A percentile compares a stretch with the other conserved stretches of the same genome.
Conservation (phyloP, 495 filamentous ascomycete genomes). For the Trichocladium antarcticum region DNA sequence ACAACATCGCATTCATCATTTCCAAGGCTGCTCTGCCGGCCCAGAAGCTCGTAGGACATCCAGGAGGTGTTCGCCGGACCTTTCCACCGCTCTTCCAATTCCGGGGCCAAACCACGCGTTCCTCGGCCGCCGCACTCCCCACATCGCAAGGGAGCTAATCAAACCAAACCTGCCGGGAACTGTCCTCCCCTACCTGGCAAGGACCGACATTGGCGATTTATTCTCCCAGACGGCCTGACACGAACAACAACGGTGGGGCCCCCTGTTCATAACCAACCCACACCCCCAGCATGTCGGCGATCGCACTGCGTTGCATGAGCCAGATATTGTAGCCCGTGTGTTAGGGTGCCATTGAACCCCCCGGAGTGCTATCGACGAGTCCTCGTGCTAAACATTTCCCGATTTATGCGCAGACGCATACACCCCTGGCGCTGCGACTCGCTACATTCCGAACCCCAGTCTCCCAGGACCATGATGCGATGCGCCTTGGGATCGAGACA, state of each 20-base stretch:
- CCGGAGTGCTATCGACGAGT: conserved; percentile 6
- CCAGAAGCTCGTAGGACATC: conserved; percentile 5
- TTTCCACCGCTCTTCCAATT: conserved; percentile 3
- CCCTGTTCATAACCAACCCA: not conserved
- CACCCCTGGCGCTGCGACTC: conserved; percentile 15
- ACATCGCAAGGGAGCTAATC: too few relatives aligned
- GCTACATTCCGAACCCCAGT: conserved; percentile 4
- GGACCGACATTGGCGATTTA: conserved; percentile 4
- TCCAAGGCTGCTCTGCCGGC: not conserved
- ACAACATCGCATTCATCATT: conserved; percentile 3
- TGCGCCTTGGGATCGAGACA: conserved; percentile 30
- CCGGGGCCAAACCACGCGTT: not conserved
- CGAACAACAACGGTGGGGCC: not conserved
- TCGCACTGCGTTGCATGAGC: conserved; percentile 3
- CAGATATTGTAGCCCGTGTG: conserved; percentile 4
- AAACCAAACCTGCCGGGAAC: too few relatives aligned
- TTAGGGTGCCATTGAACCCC: not conserved
- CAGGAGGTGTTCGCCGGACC: conserved; percentile 3
- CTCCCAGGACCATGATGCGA: conserved; percentile 31
- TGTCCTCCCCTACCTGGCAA: not conserved
- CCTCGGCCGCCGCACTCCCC: not conserved
- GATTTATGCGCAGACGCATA: conserved; percentile 25
- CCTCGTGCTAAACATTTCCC: conserved; percentile 25
- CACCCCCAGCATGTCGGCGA: not conserved
- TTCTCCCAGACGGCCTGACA: not conserved